A percentile compares a stretch with the other conserved stretches of the same genome.
phyloP scores from a whole-genome alignment of 768 basidiomycete species.

The Auriculariales sp. region DNA sequence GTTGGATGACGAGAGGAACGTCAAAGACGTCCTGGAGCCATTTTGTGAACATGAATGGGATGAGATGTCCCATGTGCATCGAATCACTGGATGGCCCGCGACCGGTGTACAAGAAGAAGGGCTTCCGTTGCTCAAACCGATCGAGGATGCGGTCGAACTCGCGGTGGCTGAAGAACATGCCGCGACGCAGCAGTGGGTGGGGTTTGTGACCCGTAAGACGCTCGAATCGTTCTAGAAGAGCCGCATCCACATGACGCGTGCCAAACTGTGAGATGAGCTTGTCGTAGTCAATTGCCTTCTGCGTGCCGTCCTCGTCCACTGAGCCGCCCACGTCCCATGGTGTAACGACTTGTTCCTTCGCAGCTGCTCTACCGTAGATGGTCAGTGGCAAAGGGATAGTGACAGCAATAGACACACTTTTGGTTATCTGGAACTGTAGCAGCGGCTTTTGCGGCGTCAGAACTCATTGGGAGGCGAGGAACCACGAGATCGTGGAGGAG shows the following conservation, averaged over 20 bases:
- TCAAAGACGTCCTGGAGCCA: conserved; percentile 97
- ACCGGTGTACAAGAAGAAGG: conserved; percentile 96
- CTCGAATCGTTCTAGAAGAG: conserved; percentile 79
- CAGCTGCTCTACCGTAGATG: conserved; percentile 14
- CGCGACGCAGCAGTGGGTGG: conserved; percentile 76
- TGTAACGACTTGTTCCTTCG: conserved; percentile 69
- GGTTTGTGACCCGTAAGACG: conserved; percentile 76
- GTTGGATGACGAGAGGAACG: conserved; percentile 86
- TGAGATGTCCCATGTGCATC: conserved; percentile 95
- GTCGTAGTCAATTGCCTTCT: conserved; percentile 92
- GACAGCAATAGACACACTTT: too few relatives aligned
- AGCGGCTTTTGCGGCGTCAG: too few relatives aligned
- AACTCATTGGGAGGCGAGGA: too few relatives aligned
- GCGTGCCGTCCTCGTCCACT: conserved; percentile 74
- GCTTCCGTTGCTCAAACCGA: conserved; percentile 91
- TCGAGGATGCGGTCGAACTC: conserved; percentile 90
- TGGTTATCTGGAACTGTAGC: too few relatives aligned
- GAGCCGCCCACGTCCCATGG: conserved; percentile 97
- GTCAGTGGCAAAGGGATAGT: too few relatives aligned
- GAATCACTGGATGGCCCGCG: conserved; percentile 93
- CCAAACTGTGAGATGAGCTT: conserved; percentile 92
- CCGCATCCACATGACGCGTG: conserved; percentile 63
- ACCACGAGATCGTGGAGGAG: too few relatives aligned
- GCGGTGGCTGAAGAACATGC: conserved; percentile 96
- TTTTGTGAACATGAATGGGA: conserved; percentile 94